These are phyloP conservation scores for Staphylotrichum longicolle DNA, from an alignment of 495 filamentous ascomycete species.

Conservation along the genomic window DNA sequence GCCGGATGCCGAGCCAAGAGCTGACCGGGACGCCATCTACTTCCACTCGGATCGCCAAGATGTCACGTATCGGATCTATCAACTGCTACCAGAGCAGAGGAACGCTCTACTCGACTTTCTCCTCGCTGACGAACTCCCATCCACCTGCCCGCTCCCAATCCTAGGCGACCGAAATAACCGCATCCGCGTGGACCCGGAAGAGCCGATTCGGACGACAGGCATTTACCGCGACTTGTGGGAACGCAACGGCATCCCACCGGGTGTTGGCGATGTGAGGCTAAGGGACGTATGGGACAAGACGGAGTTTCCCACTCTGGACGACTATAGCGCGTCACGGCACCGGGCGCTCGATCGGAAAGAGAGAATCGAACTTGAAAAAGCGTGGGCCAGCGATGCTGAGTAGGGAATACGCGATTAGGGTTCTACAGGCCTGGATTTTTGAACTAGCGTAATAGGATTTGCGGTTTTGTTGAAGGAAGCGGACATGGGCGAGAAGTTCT, in stretches of 20 bases:
- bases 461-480: too few species aligned
- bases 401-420: too few species aligned
- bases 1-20: constrained; percentile 1
- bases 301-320: neutral
- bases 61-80: constrained; percentile 22
- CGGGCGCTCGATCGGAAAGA: neutral
- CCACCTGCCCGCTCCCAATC: constrained; percentile 23
- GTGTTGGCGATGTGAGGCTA: neutral
- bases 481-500: too few species aligned
- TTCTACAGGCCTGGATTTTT: too few species aligned
- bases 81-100: constrained; percentile 28
- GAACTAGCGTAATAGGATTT: too few species aligned
- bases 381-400: too few species aligned
- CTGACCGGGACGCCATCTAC: constrained; percentile 19
- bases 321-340: neutral
- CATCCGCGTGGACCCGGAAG: constrained; percentile 21
- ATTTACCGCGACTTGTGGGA: constrained; percentile 32
- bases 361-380: too few species aligned
- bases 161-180: constrained; percentile 22
- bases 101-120: constrained; percentile 27
- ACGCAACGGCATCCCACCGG: constrained; percentile 9
- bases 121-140: constrained; percentile 2
- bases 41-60: constrained; percentile 23
- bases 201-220: constrained; percentile 11
- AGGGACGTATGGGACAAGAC: neutral